These are phyloP conservation scores for Rhizopus sp. DNA, from an alignment of 371 early-diverging fungal species.

Conservation along the genomic window DNA sequence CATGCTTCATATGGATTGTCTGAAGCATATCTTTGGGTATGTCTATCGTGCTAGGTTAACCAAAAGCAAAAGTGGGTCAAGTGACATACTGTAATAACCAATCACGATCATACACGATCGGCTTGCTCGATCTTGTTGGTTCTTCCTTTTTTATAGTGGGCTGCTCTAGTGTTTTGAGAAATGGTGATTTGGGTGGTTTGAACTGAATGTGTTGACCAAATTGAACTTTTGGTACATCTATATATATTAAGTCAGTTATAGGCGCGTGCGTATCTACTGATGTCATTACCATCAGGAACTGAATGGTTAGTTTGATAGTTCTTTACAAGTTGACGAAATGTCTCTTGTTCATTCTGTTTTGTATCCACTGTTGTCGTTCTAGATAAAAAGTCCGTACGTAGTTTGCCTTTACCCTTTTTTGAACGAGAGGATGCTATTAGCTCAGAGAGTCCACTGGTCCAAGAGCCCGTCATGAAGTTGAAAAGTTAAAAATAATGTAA, in stretches of 20 bases:
- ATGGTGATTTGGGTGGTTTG: not conserved
- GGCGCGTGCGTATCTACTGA: not conserved
- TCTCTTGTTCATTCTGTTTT: not conserved
- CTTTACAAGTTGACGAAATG: not conserved
- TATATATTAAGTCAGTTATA: not conserved
- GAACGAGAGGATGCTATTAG: not conserved
- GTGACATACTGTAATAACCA: conserved; percentile 48
- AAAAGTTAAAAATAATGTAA: too few species aligned
- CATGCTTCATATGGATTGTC: conserved; percentile 43
- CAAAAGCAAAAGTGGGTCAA: not conserved
- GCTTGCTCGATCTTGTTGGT: not conserved
- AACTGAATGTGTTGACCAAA: not conserved
- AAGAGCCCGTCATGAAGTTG: not conserved
- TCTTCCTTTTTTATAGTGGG: not conserved
- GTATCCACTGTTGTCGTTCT: not conserved
- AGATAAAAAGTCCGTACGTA: not conserved
- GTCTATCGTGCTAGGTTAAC: conserved; percentile 19
- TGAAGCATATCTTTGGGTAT: conserved; percentile 30
- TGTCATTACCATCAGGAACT: not conserved
- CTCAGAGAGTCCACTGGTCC: not conserved
- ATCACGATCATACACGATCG: conserved; percentile 42
- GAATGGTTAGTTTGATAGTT: not conserved
- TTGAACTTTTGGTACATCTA: not conserved
- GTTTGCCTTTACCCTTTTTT: conserved; percentile 1
- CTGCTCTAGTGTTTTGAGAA: not conserved